Evolutionary conservation across 164 flowering plant genomes (phyloP).

Genomic region (Platanus orientalis): DNA sequence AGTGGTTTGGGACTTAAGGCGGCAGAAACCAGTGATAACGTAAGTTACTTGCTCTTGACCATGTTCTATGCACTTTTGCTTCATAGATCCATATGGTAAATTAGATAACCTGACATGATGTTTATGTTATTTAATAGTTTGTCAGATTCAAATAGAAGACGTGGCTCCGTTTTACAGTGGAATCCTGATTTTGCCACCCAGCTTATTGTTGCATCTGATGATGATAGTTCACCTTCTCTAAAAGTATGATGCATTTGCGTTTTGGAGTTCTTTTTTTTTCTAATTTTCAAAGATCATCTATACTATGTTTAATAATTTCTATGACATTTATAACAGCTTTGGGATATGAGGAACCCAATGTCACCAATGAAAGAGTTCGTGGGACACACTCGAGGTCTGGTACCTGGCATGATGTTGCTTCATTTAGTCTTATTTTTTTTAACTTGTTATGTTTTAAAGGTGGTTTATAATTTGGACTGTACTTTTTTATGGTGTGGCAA

Average conservation of each 20-base stretch:
- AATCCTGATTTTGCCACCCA: slow-evolving; percentile 92
- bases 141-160: slow-evolving; percentile 72
- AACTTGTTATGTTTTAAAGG: too few species aligned
- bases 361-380: slow-evolving; percentile 81
- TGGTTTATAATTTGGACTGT: not conserved
- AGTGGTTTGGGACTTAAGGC: slow-evolving; percentile 96
- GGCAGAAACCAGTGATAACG: slow-evolving; percentile 96
- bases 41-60: slow-evolving; percentile 16
- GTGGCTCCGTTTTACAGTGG: slow-evolving; percentile 99
- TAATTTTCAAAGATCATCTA: not conserved
- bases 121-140: slow-evolving; percentile 44
- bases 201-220: slow-evolving; percentile 97
- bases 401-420: not conserved
- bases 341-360: slow-evolving; percentile 90
- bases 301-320: not conserved
- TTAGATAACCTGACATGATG: not conserved
- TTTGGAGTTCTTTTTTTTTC: too few species aligned
- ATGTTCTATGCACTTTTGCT: not conserved
- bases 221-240: slow-evolving; percentile 73
- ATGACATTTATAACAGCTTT: slow-evolving; percentile 51
- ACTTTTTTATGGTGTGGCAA: not conserved
- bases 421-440: too few species aligned
- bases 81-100: not conserved
- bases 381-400: slow-evolving; percentile 89
- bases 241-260: slow-evolving; percentile 42